Percentiles rank a stretch among this genome's conserved stretches.
These are phyloP conservation scores for Lepidium didymum DNA, from an alignment of 345 rosid species.

Conservation along the genomic window DNA sequence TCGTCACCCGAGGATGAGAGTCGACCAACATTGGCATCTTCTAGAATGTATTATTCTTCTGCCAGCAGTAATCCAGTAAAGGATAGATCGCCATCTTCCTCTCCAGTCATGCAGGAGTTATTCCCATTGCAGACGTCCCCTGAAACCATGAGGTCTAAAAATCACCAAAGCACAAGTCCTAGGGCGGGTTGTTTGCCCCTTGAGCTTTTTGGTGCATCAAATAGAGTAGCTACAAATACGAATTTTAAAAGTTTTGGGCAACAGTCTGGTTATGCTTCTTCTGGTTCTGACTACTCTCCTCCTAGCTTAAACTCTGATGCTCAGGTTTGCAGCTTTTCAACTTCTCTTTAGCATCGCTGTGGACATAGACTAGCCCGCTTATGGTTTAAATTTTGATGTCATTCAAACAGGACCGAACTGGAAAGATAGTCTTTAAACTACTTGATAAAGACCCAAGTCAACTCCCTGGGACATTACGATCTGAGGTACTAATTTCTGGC, in stretches of 20 bases:
- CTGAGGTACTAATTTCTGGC: conserved; percentile 37
- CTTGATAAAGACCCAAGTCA: conserved; percentile 76
- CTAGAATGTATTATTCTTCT: conserved; percentile 78
- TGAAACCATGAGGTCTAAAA: conserved; percentile 39
- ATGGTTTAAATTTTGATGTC: too few species aligned
- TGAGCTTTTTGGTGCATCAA: conserved; percentile 59
- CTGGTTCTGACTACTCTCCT: conserved; percentile 86
- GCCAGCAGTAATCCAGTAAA: conserved; percentile 80
- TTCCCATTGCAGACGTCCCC: conserved; percentile 62
- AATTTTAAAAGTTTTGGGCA: conserved; percentile 35
- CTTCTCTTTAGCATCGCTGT: background rate
- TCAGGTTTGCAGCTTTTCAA: conserved; percentile 40
- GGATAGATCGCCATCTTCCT: conserved; percentile 67
- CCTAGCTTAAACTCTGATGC: conserved; percentile 66
- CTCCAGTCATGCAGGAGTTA: conserved; percentile 61
- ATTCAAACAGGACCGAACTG: conserved; percentile 49
- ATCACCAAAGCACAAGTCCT: conserved; percentile 35
- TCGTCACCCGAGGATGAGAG: conserved; percentile 63
- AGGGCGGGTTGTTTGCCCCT: conserved; percentile 42
- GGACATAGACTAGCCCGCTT: too few species aligned
- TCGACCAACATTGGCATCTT: conserved; percentile 56
- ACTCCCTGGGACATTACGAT: conserved; percentile 54
- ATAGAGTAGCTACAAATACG: conserved; percentile 33
- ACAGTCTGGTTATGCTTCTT: conserved; percentile 68
- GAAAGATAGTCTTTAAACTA: conserved; percentile 55